Base-by-base conservation (phyloP, 495 filamentous ascomycete species). In the Parmelia sp. region DNA sequence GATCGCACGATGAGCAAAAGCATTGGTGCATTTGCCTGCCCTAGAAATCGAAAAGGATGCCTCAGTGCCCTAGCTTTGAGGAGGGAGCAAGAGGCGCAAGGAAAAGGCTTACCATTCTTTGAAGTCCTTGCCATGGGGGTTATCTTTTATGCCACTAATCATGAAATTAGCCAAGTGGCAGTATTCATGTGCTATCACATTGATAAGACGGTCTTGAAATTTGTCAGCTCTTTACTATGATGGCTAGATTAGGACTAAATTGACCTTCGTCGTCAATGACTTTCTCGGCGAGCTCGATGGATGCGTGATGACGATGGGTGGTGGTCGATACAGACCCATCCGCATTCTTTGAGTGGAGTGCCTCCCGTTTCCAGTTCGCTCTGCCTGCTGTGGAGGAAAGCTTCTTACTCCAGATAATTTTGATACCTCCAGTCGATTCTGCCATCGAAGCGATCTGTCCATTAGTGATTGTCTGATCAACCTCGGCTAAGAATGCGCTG, bases 131-230 rank as follows among this genome's bases (percentile, higher is more conserved):
- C 92, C 93, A 71, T 97, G 94, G 1, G 91, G 88, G 62, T 89
- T 82, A 39, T 83, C 83, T 27, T 79, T 80, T 29, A 89, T 75
- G 21, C 84, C 80, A 39, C 80, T 83, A 58, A 97, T 79, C 80
- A 97, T 91, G 74, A 89, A 95, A 70, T 89, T 92, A 37, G 90
- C 86, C 1, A 97, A 79, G 72, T 98, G 94, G 75, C 93, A 97
- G 78, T 91, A 98, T 67, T 98, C 94, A 74, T 98, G 94, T 4
- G 92, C 90, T 27, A 97, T 70, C 1, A 90, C 90, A 73, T 96
- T 96, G 57, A 92, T 78, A 27, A 98, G 80, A 27, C 91, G 85
- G 53, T 90, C 78, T 70, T 37, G 27, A 39, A 4, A 23, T 42
- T 0, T 42, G 60, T 68, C 56, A 69, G 64, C 36, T n/a, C 42